Evolutionary conservation across 345 rosid species (phyloP).

Genomic region (Pistacia atlantica): DNA sequence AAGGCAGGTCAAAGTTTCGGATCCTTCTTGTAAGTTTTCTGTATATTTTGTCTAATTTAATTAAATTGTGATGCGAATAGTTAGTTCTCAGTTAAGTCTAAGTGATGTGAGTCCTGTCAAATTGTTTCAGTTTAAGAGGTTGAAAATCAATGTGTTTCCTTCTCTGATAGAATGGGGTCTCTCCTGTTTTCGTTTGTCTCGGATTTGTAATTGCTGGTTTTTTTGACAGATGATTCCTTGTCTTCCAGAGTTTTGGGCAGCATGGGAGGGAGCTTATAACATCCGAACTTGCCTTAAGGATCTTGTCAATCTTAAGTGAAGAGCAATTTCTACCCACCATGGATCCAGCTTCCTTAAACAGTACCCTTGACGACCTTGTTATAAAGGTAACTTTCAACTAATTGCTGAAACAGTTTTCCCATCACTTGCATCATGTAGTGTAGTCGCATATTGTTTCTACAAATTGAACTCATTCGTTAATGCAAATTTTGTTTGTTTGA

Average conservation of each 20-base stretch:
- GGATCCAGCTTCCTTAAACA: slow-evolving; percentile 46
- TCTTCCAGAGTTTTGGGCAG: slow-evolving; percentile 99
- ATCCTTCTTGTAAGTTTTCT: slow-evolving; percentile 85
- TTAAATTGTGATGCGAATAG: neutral
- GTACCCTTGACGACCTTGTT: slow-evolving; percentile 63
- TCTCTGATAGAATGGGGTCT: neutral
- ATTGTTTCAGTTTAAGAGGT: neutral
- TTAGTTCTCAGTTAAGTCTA: neutral
- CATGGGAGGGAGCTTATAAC: slow-evolving; percentile 98
- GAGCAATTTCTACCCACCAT: slow-evolving; percentile 69
- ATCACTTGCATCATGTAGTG: neutral
- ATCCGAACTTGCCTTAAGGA: slow-evolving; percentile 78
- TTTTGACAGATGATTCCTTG: slow-evolving; percentile 98
- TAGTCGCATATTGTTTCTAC: neutral
- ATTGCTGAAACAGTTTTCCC: neutral
- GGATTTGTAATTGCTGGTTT: slow-evolving; percentile 68
- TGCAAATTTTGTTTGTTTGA: neutral
- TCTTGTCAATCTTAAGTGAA: slow-evolving; percentile 83
- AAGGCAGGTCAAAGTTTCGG: slow-evolving; percentile 73
- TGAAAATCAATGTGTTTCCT: neutral
- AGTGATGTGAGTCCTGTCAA: neutral
- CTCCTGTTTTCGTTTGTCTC: slow-evolving; percentile 29
- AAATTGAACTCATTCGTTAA: neutral
- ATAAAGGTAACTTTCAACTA: slow-evolving; percentile 57
- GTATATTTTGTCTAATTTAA: neutral